Evolutionary conservation across 1,284 basidiomycete species (phyloP), one percentile per base, ranked within the genome.

Genomic region (Papiliotrema flavescens): DNA sequence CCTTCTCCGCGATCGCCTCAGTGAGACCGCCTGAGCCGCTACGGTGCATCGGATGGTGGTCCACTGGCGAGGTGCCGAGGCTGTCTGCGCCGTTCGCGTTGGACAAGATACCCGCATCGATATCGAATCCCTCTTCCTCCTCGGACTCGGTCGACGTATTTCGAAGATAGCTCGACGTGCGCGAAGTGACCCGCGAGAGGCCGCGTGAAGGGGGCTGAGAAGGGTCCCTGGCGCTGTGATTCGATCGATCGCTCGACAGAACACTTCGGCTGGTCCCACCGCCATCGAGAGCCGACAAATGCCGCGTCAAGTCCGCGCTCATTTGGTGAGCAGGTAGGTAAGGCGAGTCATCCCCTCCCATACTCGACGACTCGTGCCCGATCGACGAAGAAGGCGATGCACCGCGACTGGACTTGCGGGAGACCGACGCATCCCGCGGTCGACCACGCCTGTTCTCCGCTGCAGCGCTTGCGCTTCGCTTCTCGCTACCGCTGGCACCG

Each of bases 111-210:
- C 62, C 64, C 17, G 57, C 48, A 23, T 65, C 64, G 19, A 48
- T 23, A 19, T 70, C 67, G 28, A 6, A 32, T 32, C 11, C 28
- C 13, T 70, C 67, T 17, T 74, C 72, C 14, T 68, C 65, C 28
- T 70, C 67, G 17, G 69, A 71, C 36, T 68, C 70, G 5, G 46
- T 47, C 15, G 55, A 56, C 1, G 56, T 53, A 14, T 65, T 63
- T n/a, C 60, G 58, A 4, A 59, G 61, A 43, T 69, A 56, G 49
- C 65, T 66, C 1, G 73, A 75, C 3, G 60, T 57, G 8, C 65
- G 46, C 4, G 67, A 69, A 1, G 73, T 66, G 5, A 68, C 65
- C 6, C 73, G 59, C 2, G 73, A 75, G n/a, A 72, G 47, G 1
- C 70, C 63, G 40, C 71, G 53, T 1, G 71, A 72, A 11, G 69